Base-by-base conservation (phyloP, 495 filamentous ascomycete genomes). In the Penicillium odoratum region DNA sequence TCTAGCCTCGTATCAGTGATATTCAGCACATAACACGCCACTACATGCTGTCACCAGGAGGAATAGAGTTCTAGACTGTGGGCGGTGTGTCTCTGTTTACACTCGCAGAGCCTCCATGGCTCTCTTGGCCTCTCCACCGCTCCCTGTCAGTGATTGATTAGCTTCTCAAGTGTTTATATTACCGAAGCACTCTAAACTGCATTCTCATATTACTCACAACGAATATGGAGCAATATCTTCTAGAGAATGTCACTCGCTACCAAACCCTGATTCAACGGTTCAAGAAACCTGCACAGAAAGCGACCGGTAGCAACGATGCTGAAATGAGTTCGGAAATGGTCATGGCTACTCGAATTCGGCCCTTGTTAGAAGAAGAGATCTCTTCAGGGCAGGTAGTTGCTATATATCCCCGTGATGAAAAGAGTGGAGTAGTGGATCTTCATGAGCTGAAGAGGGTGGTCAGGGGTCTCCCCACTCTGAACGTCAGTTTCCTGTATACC, bases 401-500 rank as follows among this genome's bases (percentile, higher is more conserved):
- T 21, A 26, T 40, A 2, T 57, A 54, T 46, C 34, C 57, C n/a
- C 53, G 61, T 3, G 16, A 25, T 7, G 48, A 38, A 7, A 50
- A 48, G 11, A 55, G 33, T 53, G 53, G 53, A 16, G 57, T 57
- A 11, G 45, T 64, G 33, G 60, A 59, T 53, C 44, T 63, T 4
- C 56, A 63, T 53, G 52, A 59, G 47, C 11, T 63, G 40, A 40
- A 45, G 30, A 33, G 56, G 26, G 56, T 50, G 13, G 56, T 59
- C 7, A 25, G 56, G 43, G 61, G 57, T 5, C 30, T 56, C 13
- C 61, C 53, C 4, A 45, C 53, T 7, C 36, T 64, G 54, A 64
- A 59, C 53, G 61, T 64, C 5, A 54, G 56, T 56, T 45, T 21
- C 1, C 21, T 21, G 21, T 21, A 21, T 21, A 21, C 5, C 21